Evolutionary conservation across 345 rosid genomes (phyloP), one percentile per base, ranked within the genome.

Genomic region (Syzygium oleosum): DNA sequence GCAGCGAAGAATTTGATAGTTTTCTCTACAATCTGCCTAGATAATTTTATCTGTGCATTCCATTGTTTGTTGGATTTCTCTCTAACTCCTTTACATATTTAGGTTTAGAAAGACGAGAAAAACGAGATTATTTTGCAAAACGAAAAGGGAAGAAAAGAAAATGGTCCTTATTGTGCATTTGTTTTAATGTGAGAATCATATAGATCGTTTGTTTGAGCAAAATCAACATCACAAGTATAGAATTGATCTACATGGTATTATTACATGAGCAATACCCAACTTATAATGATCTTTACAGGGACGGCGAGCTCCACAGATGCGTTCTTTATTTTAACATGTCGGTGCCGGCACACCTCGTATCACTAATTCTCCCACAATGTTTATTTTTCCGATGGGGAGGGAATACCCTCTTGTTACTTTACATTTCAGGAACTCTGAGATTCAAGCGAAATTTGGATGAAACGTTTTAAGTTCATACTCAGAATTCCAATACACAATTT

Each of bases 21-120:
- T 73, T 17, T 19, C 49, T 9, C 1, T 0, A 34, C 2, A 19
- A 31, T 63, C 19, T 0, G 6, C 6, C 2, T 17, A 29, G 2
- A 63, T 59, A 27, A 59, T 59, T 59, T 59, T 31, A 59, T 14
- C 16, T 2, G 0, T 6, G 1, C 2, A 0, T 14, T 6, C 2
- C 16, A n/a, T 61, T 14, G 5, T 61, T 0, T 68, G 6, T 31
- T 73, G 80, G 25, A 73, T 34, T 25, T 0, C 10, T 73, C 19
- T n/a, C 2, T 19, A 34, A 34, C 10, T 73, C 25, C 38, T n/a
- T 34, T 13, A 0, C n/a, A 6, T 34, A 0, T 34, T 19, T 73
- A 17, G 1, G 0, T 34, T 65, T 16, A 65, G 21, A 73, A 17
- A 17, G 49, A 34, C 1, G 0, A 34, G 25, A 73, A 17, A 34